These are phyloP conservation scores for Backusella circina DNA, from an alignment of 192 early-diverging fungal species.

Conservation along the genomic window DNA sequence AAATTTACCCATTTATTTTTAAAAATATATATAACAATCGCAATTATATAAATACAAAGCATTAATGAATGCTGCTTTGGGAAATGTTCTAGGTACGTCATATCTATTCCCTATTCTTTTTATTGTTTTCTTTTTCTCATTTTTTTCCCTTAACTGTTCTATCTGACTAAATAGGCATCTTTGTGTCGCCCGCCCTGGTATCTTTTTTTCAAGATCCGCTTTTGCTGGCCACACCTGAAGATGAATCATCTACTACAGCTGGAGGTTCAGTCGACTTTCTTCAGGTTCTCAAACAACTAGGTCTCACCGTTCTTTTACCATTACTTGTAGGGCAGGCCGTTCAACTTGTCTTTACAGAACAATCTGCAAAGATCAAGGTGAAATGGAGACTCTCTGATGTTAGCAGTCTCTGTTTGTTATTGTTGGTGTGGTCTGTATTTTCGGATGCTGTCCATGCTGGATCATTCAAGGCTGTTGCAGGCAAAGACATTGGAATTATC, in stretches of 20 bases:
- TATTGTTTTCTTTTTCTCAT: not conserved
- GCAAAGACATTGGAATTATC: conserved; percentile 47
- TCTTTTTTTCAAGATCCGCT: conserved; percentile 40
- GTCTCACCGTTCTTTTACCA: conserved; percentile 60
- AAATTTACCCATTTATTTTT: not conserved
- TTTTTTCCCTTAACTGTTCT: not conserved
- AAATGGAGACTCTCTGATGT: conserved; percentile 51
- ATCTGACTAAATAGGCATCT: conserved; percentile 32
- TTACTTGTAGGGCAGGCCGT: conserved; percentile 58
- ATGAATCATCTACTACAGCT: conserved; percentile 4
- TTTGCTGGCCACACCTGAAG: conserved; percentile 11
- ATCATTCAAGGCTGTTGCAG: conserved; percentile 45
- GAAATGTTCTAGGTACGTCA: conserved; percentile 45
- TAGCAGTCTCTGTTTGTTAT: conserved; percentile 54
- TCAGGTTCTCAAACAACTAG: conserved; percentile 50
- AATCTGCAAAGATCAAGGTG: conserved; percentile 42
- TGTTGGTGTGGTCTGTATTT: conserved; percentile 71
- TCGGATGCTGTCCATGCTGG: conserved; percentile 62
- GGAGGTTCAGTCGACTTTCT: conserved; percentile 40
- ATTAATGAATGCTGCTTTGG: conserved; percentile 64
- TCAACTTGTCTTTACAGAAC: conserved; percentile 39
- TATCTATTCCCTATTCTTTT: not conserved
- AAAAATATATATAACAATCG: not conserved
- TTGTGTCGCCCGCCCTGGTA: conserved; percentile 54
- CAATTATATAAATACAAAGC: conserved; percentile 29